Evolutionary conservation across 169 alveolate genomes (phyloP), one percentile per base, ranked within the genome.

Genomic region (Hammondia hammondi): DNA sequence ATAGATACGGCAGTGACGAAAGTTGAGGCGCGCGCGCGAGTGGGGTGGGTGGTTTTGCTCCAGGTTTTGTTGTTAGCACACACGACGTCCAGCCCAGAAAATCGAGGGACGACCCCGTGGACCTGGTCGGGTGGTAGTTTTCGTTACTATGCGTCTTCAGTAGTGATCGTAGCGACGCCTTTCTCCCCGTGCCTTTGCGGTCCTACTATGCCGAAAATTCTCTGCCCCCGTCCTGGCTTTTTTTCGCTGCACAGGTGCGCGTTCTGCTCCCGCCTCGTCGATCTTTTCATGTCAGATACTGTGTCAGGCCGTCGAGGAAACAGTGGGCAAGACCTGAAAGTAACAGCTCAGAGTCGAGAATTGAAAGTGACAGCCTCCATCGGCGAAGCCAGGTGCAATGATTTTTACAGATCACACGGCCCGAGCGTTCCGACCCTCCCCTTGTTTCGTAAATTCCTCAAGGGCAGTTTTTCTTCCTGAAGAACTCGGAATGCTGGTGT

Each of bases 141-240:
- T 4, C 32, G 77, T 67, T 21, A 27, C 77, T 67, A 4, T 17
- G 77, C 32, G 77, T 67, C 24, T 67, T 67, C n/a, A 17, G 10
- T 27, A 14, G 21, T 67, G 35, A 32, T 21, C 77, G 35, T 67
- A 1, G 32, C 77, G 77, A 27, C 77, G 27, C 32, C 77, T 67
- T 67, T 67, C 77, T 67, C 77, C 77, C 35, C 77, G 77, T 67
- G 77, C 77, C 77, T 67, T 67, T 67, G 77, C 77, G 77, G 77
- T 0, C 77, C 32, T 67, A 17, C 77, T 67, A 17, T 67, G 32
- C 77, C 32, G 77, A 67, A 67, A 67, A 21, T 67, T 67, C 32
- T 21, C 77, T 4, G 77, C 27, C 77, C 35, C 32, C 77, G 77
- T 67, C 77, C 77, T 67, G 77, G 77, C 77, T 67, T 67, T 67